Percentiles rank a stretch among this genome's conserved stretches.
These are phyloP conservation scores for Ogataea trehaloabstinens DNA, from an alignment of 805 yeast species.

Conservation along the genomic window DNA sequence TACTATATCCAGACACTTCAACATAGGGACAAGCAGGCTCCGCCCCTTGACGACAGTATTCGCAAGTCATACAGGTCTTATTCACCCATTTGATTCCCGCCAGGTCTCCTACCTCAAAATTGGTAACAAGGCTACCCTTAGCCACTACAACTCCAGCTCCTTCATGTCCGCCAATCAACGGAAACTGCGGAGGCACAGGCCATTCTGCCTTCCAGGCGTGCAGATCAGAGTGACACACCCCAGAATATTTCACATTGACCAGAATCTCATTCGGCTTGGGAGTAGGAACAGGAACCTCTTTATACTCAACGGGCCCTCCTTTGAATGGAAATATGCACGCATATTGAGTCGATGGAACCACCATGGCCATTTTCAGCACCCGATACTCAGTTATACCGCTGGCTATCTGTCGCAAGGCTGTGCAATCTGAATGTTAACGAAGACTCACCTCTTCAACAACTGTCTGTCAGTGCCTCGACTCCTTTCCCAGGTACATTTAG, in stretches of 20 bases:
- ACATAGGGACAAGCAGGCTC: constrained; percentile 72
- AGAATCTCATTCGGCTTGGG: constrained; percentile 73
- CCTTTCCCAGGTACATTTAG: too few relatives aligned
- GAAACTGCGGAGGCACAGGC: constrained; percentile 68
- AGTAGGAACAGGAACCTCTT: constrained; percentile 70
- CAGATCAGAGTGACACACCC: constrained; percentile 87
- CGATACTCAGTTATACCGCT: constrained; percentile 26
- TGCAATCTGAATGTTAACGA: too few relatives aligned
- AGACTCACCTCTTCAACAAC: too few relatives aligned
- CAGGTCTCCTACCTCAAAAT: constrained; percentile 69
- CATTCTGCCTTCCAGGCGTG: constrained; percentile 91
- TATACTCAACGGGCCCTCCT: constrained; percentile 59
- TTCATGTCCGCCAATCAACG: constrained; percentile 79
- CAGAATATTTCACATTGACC: constrained; percentile 76
- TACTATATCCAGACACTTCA: constrained; percentile 80
- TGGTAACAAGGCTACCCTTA: constrained; percentile 59
- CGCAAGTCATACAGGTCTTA: constrained; percentile 69
- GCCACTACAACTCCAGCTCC: constrained; percentile 81
- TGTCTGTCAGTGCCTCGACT: too few relatives aligned
- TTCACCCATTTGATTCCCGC: constrained; percentile 81
- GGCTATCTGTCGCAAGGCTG: too few relatives aligned
- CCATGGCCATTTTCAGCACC: too few relatives aligned
- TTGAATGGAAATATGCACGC: constrained; percentile 62
- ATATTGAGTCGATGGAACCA: constrained; percentile 46
- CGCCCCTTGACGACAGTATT: constrained; percentile 54